Conservation (phyloP, 2,329 filamentous ascomycete genomes). For the Didymella arachidicola region DNA sequence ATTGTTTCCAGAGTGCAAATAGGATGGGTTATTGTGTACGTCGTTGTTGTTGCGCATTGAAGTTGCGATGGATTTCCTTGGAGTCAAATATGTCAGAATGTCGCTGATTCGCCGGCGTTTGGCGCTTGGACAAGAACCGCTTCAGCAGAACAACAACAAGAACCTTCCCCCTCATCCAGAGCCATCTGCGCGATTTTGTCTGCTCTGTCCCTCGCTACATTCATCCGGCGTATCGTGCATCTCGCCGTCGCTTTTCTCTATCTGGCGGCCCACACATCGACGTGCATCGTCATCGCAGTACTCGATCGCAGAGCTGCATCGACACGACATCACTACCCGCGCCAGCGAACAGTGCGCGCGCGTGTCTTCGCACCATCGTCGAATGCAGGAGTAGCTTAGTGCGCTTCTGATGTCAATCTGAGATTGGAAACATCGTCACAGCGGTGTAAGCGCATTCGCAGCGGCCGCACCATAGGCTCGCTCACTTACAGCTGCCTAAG, state of each 20-base stretch:
- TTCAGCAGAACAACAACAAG: slow-evolving; percentile 30
- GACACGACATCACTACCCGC: slow-evolving; percentile 32
- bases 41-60: slow-evolving; percentile 29
- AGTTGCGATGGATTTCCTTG: slow-evolving; percentile 29
- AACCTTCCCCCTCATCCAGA: slow-evolving; percentile 25
- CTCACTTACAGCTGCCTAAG: slow-evolving; percentile 30
- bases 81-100: slow-evolving; percentile 26
- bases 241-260: slow-evolving; percentile 18
- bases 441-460: slow-evolving; percentile 37
- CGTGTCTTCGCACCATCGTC: slow-evolving; percentile 26
- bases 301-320: slow-evolving; percentile 30
- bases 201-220: slow-evolving; percentile 22
- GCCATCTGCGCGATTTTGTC: slow-evolving; percentile 26
- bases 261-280: slow-evolving; percentile 8
- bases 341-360: slow-evolving; percentile 31
- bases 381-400: slow-evolving; percentile 29
- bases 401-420: slow-evolving; percentile 38
- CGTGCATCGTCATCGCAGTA: slow-evolving; percentile 30
- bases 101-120: slow-evolving; percentile 26
- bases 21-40: slow-evolving; percentile 21
- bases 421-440: slow-evolving; percentile 19
- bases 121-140: slow-evolving; percentile 28
- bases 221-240: slow-evolving; percentile 23
- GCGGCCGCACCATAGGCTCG: slow-evolving; percentile 14
- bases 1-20: slow-evolving; percentile 1